Conservation (phyloP, 2,329 filamentous ascomycete genomes). For the Volutella citrinella region DNA sequence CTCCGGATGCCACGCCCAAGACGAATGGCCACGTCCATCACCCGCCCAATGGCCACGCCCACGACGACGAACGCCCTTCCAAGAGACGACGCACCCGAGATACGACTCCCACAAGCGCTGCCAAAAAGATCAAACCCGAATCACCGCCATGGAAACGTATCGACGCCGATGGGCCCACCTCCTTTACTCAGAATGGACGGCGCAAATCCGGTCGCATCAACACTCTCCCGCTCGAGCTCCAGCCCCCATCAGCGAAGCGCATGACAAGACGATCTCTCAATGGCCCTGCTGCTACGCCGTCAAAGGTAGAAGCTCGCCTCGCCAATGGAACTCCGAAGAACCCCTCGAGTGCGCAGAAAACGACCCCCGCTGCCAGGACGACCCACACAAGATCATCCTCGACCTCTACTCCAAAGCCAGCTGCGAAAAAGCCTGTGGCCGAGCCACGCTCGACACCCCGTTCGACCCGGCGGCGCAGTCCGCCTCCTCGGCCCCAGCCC, state of each 20-base stretch:
- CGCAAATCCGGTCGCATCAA: conserved; percentile 67
- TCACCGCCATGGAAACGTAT: conserved; percentile 95
- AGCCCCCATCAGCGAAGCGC: conserved; percentile 48
- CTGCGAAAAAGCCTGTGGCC: conserved; percentile 26
- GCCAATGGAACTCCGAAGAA: conserved; percentile 26
- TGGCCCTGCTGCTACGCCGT: conserved; percentile 32
- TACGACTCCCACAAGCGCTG: conserved; percentile 40
- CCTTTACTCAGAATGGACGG: conserved; percentile 71
- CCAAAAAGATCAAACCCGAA: conserved; percentile 45
- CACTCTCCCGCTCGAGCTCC: conserved; percentile 50
- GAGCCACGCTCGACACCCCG: conserved; percentile 30
- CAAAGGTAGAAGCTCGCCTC: conserved; percentile 25
- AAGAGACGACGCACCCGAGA: conserved; percentile 65
- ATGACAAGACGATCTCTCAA: conserved; percentile 43
- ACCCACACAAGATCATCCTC: conserved; percentile 18
- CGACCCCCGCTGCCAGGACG: conserved; percentile 22
- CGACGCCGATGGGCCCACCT: conserved; percentile 80
- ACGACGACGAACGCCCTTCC: conserved; percentile 47
- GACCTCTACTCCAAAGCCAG: conserved; percentile 27
- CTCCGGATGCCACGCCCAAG: no score
- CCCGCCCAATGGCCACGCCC: conserved; percentile 37
- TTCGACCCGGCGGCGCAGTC: conserved; percentile 36
- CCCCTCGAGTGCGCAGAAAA: conserved; percentile 23
- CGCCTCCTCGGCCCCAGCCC: conserved; percentile 38
- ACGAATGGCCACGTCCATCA: conserved; percentile 32